These are phyloP conservation scores for Kuraishia molischiana DNA, from an alignment of 805 yeast genomes.

Conservation along the genomic window DNA sequence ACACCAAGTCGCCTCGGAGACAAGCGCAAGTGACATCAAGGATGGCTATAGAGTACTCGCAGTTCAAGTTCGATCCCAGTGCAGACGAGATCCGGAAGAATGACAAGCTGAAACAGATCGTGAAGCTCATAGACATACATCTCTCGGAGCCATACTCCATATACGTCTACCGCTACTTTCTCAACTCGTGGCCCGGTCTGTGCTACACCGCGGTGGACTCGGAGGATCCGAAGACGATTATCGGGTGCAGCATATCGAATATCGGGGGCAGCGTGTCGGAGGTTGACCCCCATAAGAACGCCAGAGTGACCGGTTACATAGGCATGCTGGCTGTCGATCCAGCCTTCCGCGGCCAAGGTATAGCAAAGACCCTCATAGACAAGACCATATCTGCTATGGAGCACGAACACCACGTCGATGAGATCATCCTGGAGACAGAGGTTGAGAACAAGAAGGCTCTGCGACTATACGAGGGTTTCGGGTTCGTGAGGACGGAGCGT, in stretches of 20 bases:
- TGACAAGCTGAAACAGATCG: constrained; percentile 38
- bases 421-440: constrained; percentile 89
- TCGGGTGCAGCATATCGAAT: constrained; percentile 82
- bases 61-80: constrained; percentile 1
- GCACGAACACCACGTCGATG: constrained; percentile 60
- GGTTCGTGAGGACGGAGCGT: constrained; percentile 32
- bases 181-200: constrained; percentile 85
- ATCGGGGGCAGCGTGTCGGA: constrained; percentile 86
- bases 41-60: constrained; percentile 1
- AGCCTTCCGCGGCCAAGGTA: constrained; percentile 63
- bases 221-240: constrained; percentile 20
- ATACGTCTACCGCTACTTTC: constrained; percentile 84
- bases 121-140: constrained; percentile 55
- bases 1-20: too few species aligned
- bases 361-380: constrained; percentile 66
- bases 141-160: constrained; percentile 91
- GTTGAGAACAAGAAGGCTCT: constrained; percentile 47
- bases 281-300: constrained; percentile 64
- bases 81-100: constrained; percentile 10
- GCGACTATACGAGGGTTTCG: constrained; percentile 25
- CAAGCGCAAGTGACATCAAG: too few species aligned
- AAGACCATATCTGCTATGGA: constrained; percentile 57
- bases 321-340: constrained; percentile 91
- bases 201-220: constrained; percentile 52
- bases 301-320: constrained; percentile 78